Evolutionary conservation across 2,329 filamentous ascomycete species (phyloP), one percentile per base, ranked within the genome.

Genomic region (Fusarium sp.): DNA sequence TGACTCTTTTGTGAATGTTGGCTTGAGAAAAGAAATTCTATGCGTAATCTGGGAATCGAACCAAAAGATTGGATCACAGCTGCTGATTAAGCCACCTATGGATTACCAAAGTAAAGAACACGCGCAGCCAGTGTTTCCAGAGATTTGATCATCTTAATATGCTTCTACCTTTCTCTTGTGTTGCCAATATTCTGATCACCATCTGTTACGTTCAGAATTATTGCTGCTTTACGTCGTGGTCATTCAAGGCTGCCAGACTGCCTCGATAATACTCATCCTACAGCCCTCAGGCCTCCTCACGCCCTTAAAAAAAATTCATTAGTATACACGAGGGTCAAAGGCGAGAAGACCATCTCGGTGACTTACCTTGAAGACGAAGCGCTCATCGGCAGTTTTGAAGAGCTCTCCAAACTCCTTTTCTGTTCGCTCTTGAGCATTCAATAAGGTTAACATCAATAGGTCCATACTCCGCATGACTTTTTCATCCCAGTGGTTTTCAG

Each of bases 401-500:
- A 88, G 67, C 14, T 78, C 76, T 35, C 76, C 72, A 62, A 87
- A 88, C 66, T 86, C 85, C 9, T 76, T 74, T 65, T 85, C 82
- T 6, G 80, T 80, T 12, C 86, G 81, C 77, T 88, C 87, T 72
- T 86, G 83, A 5, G 85, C 82, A 67, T 88, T 88, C 40, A 87
- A 78, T 37, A 87, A 65, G 13, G 81, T 81, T 74, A 88, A 73
- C 86, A 88, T 88, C 5, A 86, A 78, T 67, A 87, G 74, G 68
- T 88, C 86, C 84, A 87, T 86, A 37, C 82, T 80, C 15, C 83
- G 77, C 61, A 86, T 83, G 42, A 85, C 76, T 66, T 80, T 84
- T 71, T 86, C 84, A 64, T 86, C 84, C 81, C 82, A 84, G 2
- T 80, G 73, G 26, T 77, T 79, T 67, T 85, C 83, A 5, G 67